Percentiles rank a stretch among this genome's conserved stretches.
phyloP scores from a whole-genome alignment of 441 rosid species.

The Dalechampia spathulata region DNA sequence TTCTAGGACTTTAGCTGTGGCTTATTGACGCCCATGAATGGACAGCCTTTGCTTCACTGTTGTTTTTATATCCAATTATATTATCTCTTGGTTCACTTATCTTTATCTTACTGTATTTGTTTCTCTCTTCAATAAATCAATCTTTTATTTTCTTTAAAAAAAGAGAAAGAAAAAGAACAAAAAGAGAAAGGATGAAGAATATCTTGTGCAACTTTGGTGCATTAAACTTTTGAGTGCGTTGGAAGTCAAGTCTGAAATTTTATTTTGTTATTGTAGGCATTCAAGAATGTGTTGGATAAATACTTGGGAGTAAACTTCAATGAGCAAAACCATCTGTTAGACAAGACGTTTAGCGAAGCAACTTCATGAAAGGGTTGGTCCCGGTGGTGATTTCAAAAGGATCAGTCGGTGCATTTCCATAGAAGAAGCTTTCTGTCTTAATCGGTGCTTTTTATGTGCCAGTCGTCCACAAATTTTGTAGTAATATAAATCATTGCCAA shows the following conservation, averaged over 20 bases:
- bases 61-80: not conserved
- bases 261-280: conserved; percentile 46
- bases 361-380: conserved; percentile 27
- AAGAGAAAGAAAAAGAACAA: not conserved
- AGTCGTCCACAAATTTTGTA: conserved; percentile 30
- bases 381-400: conserved; percentile 17
- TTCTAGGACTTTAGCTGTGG: not conserved
- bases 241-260: conserved; percentile 4
- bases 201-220: conserved; percentile 13
- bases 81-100: not conserved
- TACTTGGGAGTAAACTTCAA: conserved; percentile 45
- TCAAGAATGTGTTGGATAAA: conserved; percentile 57
- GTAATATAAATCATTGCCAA: conserved; percentile 32
- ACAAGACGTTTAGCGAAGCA: conserved; percentile 18
- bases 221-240: conserved; percentile 2
- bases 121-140: not conserved
- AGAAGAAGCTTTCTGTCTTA: conserved; percentile 39
- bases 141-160: not conserved
- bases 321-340: conserved; percentile 21
- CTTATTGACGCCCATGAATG: not conserved
- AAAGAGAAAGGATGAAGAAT: conserved; percentile 8
- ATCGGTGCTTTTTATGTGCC: conserved; percentile 29
- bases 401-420: conserved; percentile 25
- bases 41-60: not conserved
- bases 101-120: not conserved